These are phyloP conservation scores for Senna tora DNA, from an alignment of 306 rosid genomes.

Conservation along the genomic window DNA sequence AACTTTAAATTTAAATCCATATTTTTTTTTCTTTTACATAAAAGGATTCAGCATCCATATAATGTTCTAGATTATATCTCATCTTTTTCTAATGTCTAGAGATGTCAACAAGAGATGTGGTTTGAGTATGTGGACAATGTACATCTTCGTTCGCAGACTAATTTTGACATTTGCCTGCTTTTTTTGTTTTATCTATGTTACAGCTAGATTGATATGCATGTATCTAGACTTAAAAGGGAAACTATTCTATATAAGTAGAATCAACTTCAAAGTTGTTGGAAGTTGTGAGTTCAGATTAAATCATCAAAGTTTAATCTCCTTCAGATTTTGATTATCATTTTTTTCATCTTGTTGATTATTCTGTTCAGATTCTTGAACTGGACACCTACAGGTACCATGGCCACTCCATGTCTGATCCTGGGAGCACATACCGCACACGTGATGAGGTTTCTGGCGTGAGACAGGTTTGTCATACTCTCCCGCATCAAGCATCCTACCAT, in stretches of 20 bases:
- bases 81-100: too few relatives aligned
- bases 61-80: not conserved
- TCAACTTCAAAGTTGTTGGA: slow-evolving; percentile 16
- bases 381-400: slow-evolving; percentile 99
- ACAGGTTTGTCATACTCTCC: slow-evolving; percentile 61
- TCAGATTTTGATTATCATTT: slow-evolving; percentile 23
- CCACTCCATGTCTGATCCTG: slow-evolving; percentile 99
- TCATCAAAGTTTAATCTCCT: slow-evolving; percentile 21
- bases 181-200: not conserved
- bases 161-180: not conserved
- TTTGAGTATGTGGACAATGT: not conserved
- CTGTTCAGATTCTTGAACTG: slow-evolving; percentile 91
- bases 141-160: not conserved
- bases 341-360: slow-evolving; percentile 33
- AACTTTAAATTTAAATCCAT: slow-evolving; percentile 19
- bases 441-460: slow-evolving; percentile 96
- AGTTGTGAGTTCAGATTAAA: slow-evolving; percentile 25
- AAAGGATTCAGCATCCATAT: too few relatives aligned
- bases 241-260: not conserved
- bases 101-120: not conserved
- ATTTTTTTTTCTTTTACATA: too few relatives aligned
- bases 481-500: not conserved
- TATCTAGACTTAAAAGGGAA: not conserved
- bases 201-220: not conserved
- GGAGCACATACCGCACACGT: slow-evolving; percentile 97